These are phyloP conservation scores for Candida krabiensis DNA, from an alignment of 805 yeast species.

Conservation along the genomic window DNA sequence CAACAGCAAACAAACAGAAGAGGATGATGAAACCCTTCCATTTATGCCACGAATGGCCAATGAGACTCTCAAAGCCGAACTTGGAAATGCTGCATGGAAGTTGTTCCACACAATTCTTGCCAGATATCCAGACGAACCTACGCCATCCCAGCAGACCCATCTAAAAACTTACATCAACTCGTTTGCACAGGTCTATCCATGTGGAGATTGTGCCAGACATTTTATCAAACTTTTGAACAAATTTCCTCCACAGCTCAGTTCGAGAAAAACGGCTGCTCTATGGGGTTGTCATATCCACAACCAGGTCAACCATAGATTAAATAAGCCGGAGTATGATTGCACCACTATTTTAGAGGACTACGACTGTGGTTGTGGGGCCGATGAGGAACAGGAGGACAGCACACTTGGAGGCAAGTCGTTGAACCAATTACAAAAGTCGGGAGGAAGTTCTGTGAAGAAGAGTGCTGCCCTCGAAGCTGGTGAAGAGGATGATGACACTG, in stretches of 20 bases:
- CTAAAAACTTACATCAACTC: slow-evolving; percentile 62
- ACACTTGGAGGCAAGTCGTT: slow-evolving; percentile 25
- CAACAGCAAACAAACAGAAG: not conserved
- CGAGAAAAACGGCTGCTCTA: slow-evolving; percentile 77
- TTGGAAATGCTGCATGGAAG: slow-evolving; percentile 92
- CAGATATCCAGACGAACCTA: slow-evolving; percentile 85
- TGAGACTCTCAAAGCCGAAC: slow-evolving; percentile 62
- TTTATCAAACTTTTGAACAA: slow-evolving; percentile 67
- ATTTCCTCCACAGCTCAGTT: slow-evolving; percentile 81
- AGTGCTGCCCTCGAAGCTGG: slow-evolving; percentile 3
- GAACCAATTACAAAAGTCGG: slow-evolving; percentile 7
- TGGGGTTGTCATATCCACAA: slow-evolving; percentile 98
- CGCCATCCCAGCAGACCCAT: slow-evolving; percentile 59
- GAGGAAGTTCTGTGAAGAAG: not conserved
- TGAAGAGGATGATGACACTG: slow-evolving; percentile 26
- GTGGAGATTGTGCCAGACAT: slow-evolving; percentile 96
- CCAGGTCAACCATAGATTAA: slow-evolving; percentile 71
- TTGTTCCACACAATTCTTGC: slow-evolving; percentile 90
- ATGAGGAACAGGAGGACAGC: slow-evolving; percentile 51
- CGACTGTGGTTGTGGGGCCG: slow-evolving; percentile 93
- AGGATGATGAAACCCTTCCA: slow-evolving; percentile 18
- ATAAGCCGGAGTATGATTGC: slow-evolving; percentile 80
- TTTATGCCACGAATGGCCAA: slow-evolving; percentile 96
- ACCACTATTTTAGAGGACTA: slow-evolving; percentile 82
- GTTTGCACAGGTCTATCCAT: slow-evolving; percentile 92